Percentiles rank a stretch among this genome's conserved stretches.
Conservation (phyloP, 2,329 filamentous ascomycete genomes). For the Aspergillus eucalypticola region DNA sequence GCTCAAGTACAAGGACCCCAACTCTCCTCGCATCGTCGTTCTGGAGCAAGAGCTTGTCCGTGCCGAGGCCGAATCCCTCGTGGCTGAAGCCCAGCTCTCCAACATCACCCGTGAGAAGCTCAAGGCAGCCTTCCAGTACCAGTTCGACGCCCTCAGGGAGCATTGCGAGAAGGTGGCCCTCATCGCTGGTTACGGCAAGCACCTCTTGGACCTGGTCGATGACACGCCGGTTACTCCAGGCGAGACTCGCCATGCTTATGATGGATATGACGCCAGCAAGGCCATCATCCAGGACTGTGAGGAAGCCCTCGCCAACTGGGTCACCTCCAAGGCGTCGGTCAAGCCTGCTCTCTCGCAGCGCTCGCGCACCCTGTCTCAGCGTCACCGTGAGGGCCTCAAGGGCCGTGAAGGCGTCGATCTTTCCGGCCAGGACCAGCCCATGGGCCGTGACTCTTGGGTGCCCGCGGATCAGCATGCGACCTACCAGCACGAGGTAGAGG, state of each 20-base stretch:
- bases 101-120: slow-evolving; percentile 99
- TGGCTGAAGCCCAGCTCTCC: slow-evolving; percentile 95
- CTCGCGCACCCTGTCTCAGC: slow-evolving; percentile 82
- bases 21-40: slow-evolving; percentile 95
- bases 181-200: slow-evolving; percentile 96
- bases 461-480: slow-evolving; percentile 62
- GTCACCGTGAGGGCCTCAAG: slow-evolving; percentile 71
- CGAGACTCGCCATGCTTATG: slow-evolving; percentile 92
- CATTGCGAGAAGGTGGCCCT: slow-evolving; percentile 98
- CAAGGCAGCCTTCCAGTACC: slow-evolving; percentile 96
- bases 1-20: slow-evolving; percentile 99
- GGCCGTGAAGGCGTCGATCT: slow-evolving; percentile 73
- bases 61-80: slow-evolving; percentile 96
- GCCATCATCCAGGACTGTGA: slow-evolving; percentile 99
- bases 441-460: slow-evolving; percentile 78
- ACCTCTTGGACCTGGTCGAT: slow-evolving; percentile 94
- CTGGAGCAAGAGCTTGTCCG: slow-evolving; percentile 98
- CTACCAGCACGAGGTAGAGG: slow-evolving; percentile 45
- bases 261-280: slow-evolving; percentile 97
- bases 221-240: slow-evolving; percentile 96
- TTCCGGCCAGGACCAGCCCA: slow-evolving; percentile 74
- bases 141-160: slow-evolving; percentile 95
- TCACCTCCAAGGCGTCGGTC: slow-evolving; percentile 84
- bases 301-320: slow-evolving; percentile 96
- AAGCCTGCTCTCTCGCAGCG: slow-evolving; percentile 83